A percentile compares a stretch with the other conserved stretches of the same genome.
phyloP scores from a whole-genome alignment of 495 filamentous ascomycete species.

The Alectoria sarmentosa region DNA sequence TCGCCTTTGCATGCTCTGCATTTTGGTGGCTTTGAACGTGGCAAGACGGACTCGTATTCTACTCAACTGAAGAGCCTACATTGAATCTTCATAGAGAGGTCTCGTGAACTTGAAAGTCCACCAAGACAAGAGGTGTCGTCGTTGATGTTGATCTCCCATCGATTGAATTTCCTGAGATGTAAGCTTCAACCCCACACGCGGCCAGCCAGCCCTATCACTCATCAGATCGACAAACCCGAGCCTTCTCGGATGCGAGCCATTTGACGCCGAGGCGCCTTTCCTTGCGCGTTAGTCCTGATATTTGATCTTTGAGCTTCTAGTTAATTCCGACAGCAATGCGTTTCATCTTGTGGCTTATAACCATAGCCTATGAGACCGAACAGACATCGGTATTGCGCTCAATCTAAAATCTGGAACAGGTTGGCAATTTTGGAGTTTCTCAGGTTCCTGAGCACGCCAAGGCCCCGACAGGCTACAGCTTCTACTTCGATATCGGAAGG shows the following conservation, averaged over 20 bases:
- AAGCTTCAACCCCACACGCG: constrained; percentile 1
- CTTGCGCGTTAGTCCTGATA: not conserved
- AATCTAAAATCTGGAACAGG: not conserved
- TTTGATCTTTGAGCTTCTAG: too few species aligned
- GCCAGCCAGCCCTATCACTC: not conserved
- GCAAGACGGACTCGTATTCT: not conserved
- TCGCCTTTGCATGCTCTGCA: constrained; percentile 74
- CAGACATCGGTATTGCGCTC: not conserved
- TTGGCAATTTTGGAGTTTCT: not conserved
- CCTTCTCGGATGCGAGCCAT: constrained; percentile 1
- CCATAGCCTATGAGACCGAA: not conserved
- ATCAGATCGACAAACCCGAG: not conserved
- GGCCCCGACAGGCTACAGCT: not conserved
- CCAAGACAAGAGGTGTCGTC: not conserved
- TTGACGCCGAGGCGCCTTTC: not conserved
- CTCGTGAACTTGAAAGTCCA: not conserved
- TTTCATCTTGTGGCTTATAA: too few species aligned
- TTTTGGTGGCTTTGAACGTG: constrained; percentile 28
- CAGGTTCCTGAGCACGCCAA: not conserved
- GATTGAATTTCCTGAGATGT: not conserved
- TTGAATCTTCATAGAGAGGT: not conserved
- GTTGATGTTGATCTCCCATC: not conserved
- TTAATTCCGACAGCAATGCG: not conserved
- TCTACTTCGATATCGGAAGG: not conserved
- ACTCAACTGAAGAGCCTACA: not conserved